phyloP scores from a whole-genome alignment of 2,329 filamentous ascomycete species.

The Stagonosporopsis rhizophila region DNA sequence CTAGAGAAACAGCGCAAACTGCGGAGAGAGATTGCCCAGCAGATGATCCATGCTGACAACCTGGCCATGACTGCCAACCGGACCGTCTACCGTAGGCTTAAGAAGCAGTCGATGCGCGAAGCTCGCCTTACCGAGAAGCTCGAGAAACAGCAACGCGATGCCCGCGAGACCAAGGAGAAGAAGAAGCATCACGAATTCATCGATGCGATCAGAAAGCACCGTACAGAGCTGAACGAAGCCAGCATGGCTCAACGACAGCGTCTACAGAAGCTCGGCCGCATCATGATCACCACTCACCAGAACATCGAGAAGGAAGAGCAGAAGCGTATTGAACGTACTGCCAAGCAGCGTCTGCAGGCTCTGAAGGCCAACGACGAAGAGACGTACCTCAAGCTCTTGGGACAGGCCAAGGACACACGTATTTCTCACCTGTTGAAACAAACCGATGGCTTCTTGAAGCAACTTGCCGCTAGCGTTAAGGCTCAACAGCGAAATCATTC shows the following conservation, averaged over 20 bases:
- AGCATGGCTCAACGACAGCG: conserved; percentile 74
- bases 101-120: conserved; percentile 95
- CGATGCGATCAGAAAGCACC: conserved; percentile 82
- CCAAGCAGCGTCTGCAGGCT: conserved; percentile 98
- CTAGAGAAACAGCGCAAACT: conserved; percentile 86
- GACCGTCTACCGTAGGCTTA: conserved; percentile 87
- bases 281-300: conserved; percentile 89
- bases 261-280: conserved; percentile 82
- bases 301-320: conserved; percentile 99
- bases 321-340: conserved; percentile 95
- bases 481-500: conserved; percentile 86
- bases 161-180: conserved; percentile 94
- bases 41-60: conserved; percentile 96
- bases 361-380: conserved; percentile 99
- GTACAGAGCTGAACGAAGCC: conserved; percentile 75
- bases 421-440: conserved; percentile 97
- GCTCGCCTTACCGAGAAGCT: conserved; percentile 98
- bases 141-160: conserved; percentile 97
- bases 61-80: conserved; percentile 97
- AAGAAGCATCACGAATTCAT: conserved; percentile 96
- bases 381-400: conserved; percentile 95
- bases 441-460: conserved; percentile 95
- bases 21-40: conserved; percentile 83
- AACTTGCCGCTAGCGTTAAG: conserved; percentile 93
- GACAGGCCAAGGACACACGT: conserved; percentile 98